These are phyloP conservation scores for Rhizophagus prolifer DNA, from an alignment of 192 early-diverging fungal genomes.

Conservation along the genomic window DNA sequence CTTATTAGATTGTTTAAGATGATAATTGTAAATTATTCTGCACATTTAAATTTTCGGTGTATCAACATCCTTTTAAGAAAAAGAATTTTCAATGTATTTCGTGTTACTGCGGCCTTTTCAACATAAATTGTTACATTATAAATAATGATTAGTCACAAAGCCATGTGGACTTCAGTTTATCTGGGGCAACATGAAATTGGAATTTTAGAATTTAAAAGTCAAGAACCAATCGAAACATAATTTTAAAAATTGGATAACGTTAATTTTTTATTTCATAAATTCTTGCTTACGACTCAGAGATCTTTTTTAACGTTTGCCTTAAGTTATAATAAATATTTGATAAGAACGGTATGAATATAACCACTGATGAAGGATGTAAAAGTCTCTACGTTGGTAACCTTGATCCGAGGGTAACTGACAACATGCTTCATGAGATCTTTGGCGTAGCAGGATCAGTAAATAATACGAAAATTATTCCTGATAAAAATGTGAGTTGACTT, in stretches of 20 bases:
- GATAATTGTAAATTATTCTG: not conserved
- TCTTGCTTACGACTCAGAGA: not conserved
- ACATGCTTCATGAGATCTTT: constrained; percentile 75
- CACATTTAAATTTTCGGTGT: not conserved
- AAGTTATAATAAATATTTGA: not conserved
- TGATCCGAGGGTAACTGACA: constrained; percentile 77
- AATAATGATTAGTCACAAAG: too few relatives aligned
- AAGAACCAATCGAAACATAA: not conserved
- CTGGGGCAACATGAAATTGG: not conserved
- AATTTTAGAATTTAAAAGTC: not conserved
- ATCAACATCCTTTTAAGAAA: not conserved
- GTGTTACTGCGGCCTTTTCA: not conserved
- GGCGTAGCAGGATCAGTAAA: constrained; percentile 58
- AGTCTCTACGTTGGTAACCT: constrained; percentile 86
- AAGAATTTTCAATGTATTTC: too few relatives aligned
- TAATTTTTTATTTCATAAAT: not conserved
- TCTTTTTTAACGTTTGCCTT: not conserved
- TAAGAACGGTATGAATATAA: not conserved
- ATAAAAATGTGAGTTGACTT: constrained; percentile 59
- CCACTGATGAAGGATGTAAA: constrained; percentile 46
- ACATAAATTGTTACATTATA: not conserved
- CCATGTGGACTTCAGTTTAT: not conserved
- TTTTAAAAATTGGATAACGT: not conserved
- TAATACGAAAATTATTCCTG: constrained; percentile 76
- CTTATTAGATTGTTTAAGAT: not conserved